Conservation (phyloP, 1,139 yeast genomes). For the Wickerhamomyces sp. region DNA sequence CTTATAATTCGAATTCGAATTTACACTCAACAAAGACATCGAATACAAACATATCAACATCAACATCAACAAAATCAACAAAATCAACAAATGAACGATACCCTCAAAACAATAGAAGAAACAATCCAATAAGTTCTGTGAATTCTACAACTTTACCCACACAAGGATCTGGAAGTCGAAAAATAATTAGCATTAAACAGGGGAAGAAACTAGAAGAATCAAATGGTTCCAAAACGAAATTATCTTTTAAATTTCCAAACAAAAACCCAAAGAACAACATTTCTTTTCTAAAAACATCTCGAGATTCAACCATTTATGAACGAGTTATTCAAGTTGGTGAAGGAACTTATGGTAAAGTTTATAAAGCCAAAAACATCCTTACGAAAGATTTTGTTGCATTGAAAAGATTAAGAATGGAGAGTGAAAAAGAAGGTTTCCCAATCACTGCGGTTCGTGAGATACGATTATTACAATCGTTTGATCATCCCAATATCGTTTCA, state of each 20-base stretch:
- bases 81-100: too few relatives aligned
- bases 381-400: constrained; percentile 76
- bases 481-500: constrained; percentile 78
- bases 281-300: constrained; percentile 18
- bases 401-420: constrained; percentile 75
- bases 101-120: too few relatives aligned
- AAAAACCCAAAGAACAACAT: constrained; percentile 6
- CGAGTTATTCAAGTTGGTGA: constrained; percentile 59
- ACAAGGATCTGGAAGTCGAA: too few relatives aligned
- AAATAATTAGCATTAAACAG: too few relatives aligned
- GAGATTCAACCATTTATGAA: constrained; percentile 25
- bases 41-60: too few relatives aligned
- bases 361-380: constrained; percentile 65
- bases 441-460: constrained; percentile 93
- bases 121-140: too few relatives aligned
- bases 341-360: constrained; percentile 77
- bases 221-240: too few relatives aligned
- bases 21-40: too few relatives aligned
- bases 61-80: too few relatives aligned
- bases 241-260: constrained; percentile 16
- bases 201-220: too few relatives aligned
- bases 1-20: too few relatives aligned
- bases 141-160: too few relatives aligned
- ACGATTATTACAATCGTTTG: constrained; percentile 77
- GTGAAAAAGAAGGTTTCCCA: constrained; percentile 93